phyloP scores from a whole-genome alignment of 164 flowering plant genomes.

The Dillenia turbinata region DNA sequence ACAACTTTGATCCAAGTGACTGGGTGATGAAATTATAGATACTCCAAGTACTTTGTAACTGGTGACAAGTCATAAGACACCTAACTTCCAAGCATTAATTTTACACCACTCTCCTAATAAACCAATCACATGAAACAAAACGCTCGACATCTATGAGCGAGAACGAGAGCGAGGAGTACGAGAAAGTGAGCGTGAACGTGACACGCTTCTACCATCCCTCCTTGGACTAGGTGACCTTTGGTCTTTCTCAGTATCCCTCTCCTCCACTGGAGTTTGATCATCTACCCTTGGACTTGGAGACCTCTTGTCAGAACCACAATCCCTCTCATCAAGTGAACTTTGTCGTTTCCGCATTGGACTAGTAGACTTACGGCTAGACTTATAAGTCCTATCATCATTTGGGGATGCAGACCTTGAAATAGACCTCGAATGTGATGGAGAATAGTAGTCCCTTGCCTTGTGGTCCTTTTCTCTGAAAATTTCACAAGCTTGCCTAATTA shows the following conservation, averaged over 20 bases:
- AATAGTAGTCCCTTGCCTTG: constrained; percentile 28
- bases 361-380: constrained; percentile 13
- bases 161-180: constrained; percentile 22
- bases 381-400: constrained; percentile 15
- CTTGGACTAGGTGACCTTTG: constrained; percentile 32
- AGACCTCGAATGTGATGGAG: constrained; percentile 29
- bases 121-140: too few relatives aligned
- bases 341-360: constrained; percentile 4
- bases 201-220: constrained; percentile 21
- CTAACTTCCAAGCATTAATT: too few relatives aligned
- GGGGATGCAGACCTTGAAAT: constrained; percentile 28
- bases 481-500: neutral
- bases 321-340: constrained; percentile 16
- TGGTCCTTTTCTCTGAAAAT: constrained; percentile 34
- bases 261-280: constrained; percentile 19
- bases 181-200: too few relatives aligned
- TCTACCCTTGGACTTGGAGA: constrained; percentile 31
- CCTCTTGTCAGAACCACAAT: constrained; percentile 15
- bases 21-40: too few relatives aligned
- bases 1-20: too few relatives aligned
- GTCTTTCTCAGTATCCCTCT: constrained; percentile 11
- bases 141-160: constrained; percentile 24
- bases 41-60: too few relatives aligned
- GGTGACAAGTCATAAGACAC: too few relatives aligned
- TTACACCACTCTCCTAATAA: too few relatives aligned